Evolutionary conservation across 768 basidiomycete genomes (phyloP).

Genomic region (Kwoniella botswanensis): DNA sequence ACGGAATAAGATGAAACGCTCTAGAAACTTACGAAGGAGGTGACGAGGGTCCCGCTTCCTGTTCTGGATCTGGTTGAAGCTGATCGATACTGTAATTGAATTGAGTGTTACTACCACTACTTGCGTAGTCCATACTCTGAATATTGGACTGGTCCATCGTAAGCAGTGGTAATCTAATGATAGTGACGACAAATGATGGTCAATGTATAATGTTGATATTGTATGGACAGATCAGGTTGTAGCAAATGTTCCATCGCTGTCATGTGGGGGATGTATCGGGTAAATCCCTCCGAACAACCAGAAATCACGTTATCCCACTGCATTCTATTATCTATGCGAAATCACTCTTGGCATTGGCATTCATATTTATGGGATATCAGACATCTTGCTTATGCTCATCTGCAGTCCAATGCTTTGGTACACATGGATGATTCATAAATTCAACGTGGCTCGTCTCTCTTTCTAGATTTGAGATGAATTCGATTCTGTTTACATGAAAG

Average conservation of each 20-base stretch:
- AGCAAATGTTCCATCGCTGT: too few species aligned
- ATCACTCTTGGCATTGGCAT: too few species aligned
- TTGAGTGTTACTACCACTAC: background rate
- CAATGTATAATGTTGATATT: background rate
- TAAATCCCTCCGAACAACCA: background rate
- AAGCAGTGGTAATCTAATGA: background rate
- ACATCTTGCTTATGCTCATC: background rate
- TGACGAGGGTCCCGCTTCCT: conserved; percentile 13
- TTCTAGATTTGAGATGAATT: background rate
- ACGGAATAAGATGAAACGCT: background rate
- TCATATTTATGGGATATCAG: too few species aligned
- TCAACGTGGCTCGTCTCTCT: background rate
- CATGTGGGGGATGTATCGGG: background rate
- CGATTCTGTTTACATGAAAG: background rate
- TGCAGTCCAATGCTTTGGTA: background rate
- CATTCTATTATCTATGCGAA: too few species aligned
- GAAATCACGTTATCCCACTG: too few species aligned
- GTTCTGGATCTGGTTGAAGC: background rate
- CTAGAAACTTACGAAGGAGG: conserved; percentile 2
- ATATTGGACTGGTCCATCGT: background rate
- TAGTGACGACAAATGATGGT: background rate
- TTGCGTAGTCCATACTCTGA: background rate
- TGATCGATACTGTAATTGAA: background rate
- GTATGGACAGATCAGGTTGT: too few species aligned
- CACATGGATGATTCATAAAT: background rate